These are phyloP conservation scores for Cyclotella cryptica DNA, from an alignment of 108 stramenopile species.

Conservation along the genomic window DNA sequence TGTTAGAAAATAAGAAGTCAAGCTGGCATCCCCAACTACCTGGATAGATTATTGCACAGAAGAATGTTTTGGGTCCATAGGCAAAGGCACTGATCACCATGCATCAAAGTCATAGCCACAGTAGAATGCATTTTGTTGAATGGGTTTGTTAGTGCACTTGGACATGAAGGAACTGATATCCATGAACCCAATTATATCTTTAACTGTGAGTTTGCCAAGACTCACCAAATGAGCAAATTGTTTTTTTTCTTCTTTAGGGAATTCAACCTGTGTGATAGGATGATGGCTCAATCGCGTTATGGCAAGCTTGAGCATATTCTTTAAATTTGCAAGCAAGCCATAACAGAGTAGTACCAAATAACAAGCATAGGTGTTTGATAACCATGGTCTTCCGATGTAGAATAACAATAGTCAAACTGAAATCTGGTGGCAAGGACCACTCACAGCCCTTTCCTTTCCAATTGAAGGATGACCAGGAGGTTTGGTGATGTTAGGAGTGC, in stretches of 20 bases:
- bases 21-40: too few relatives aligned
- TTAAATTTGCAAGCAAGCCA: conserved; percentile 1
- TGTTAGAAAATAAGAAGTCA: conserved; percentile 1
- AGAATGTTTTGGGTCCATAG: conserved; percentile 21
- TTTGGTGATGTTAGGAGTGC: neutral
- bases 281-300: conserved; percentile 6
- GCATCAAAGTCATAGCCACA: conserved; percentile 27
- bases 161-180: neutral
- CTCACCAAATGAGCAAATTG: neutral
- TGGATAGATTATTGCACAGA: conserved; percentile 5
- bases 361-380: neutral
- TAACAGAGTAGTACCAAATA: neutral
- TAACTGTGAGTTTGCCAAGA: neutral
- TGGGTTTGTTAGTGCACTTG: neutral
- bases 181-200: conserved; percentile 19
- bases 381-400: neutral
- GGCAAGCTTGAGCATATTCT: conserved; percentile 1
- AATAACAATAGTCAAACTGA: neutral
- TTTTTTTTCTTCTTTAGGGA: conserved; percentile 20
- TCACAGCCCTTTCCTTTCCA: neutral
- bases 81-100: neutral
- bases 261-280: conserved; percentile 3
- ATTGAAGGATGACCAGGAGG: neutral
- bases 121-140: conserved; percentile 22
- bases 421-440: neutral